Base-by-base conservation (phyloP, 2,329 filamentous ascomycete genomes). In the Aplosporella prunicola region DNA sequence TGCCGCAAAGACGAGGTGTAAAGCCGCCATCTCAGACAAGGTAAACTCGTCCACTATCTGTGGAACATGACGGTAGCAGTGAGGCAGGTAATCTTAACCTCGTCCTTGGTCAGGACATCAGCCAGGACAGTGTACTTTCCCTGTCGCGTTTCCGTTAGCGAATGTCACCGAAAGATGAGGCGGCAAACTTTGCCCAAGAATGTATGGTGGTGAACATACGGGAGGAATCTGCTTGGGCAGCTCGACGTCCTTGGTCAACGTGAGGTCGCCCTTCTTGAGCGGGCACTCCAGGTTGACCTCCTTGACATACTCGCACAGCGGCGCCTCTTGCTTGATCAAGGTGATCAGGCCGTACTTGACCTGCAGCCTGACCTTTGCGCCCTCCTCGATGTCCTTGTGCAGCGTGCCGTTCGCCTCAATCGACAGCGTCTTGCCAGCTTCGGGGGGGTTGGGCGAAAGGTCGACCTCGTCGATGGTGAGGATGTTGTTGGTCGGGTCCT, bases 271-370 rank as follows among this genome's bases (percentile, higher is more conserved):
- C 64, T 84, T 76, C 63, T 93, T 69, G 42, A 98, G 72, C 32
- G 91, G 91, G 63, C 91, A 98, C 51, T 84, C 66, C 40, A 96
- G 68, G 51, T 95, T 86, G 29, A 95, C 85, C 49, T 95, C 87
- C 57, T 74, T 69, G 47, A 93, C 76, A 59, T 93, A 81, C 43
- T 95, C 83, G 68, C 91, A 98, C 24, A 96, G 74, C 56, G 94
- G 82, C 52, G 80, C 78, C 48, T 72, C 74, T 47, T 82, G 82
- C 60, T 75, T 84, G 61, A 98, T 77, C 46, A 98, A 74, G 39
- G 78, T 83, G 61, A 98, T 95, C 47, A 94, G 71, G 43, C 89
- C 89, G 61, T 93, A 95, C 67, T 94, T 95, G 64, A 98, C 89
- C 48, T 79, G 74, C 26, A 98, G 61, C 32, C 80, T 70, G 45